Evolutionary conservation across 257 asterid genomes (phyloP), one percentile per base, ranked within the genome.

Genomic region (Verbena officinalis): DNA sequence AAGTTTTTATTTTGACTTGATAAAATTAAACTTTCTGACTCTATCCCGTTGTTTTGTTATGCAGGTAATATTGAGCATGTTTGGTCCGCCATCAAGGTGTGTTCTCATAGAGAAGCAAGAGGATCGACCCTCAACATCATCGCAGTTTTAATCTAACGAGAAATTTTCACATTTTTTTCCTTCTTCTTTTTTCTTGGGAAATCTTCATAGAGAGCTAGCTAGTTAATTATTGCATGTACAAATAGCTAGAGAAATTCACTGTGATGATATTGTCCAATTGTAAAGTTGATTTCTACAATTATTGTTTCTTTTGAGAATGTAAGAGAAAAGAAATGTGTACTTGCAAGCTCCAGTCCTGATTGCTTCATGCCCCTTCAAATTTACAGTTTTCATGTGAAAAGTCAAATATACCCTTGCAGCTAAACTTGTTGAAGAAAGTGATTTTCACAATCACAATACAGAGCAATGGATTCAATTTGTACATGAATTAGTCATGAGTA

Each of bases 31-130:
- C 3, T 3, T 36, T 36, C 10, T 36, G 11, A 9, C 10, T 36
- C 9, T 36, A 1, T 36, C 40, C 7, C 7, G 10, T n/a, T 16
- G 53, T 36, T 36, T 16, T 30, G 31, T 5, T 62, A 49, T 59
- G 78, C 83, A 93, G 99, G 99, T 93, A 27, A 62, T 93, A 38
- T 63, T 90, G 71, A 93, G 99, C 86, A 75, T 93, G 83, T 87
- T 90, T 48, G 99, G 99, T 59, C 99, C 99, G n/a, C 99, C 99
- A 7, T 90, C 99, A 14, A 84, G 95, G 75, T 90, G 96, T 20
- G 85, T 92, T 70, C 83, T 89, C 5, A 78, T 91, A 50, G 98
- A 89, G 86, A 91, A 89, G 82, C 98, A 86, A 81, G 98, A 89
- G 38, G 92, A 89, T 56, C 85, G 96, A 51, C 98, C 98, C 12